Evolutionary conservation across 257 asterid genomes (phyloP), one percentile per base, ranked within the genome.

Genomic region (Pogostemon cablin): DNA sequence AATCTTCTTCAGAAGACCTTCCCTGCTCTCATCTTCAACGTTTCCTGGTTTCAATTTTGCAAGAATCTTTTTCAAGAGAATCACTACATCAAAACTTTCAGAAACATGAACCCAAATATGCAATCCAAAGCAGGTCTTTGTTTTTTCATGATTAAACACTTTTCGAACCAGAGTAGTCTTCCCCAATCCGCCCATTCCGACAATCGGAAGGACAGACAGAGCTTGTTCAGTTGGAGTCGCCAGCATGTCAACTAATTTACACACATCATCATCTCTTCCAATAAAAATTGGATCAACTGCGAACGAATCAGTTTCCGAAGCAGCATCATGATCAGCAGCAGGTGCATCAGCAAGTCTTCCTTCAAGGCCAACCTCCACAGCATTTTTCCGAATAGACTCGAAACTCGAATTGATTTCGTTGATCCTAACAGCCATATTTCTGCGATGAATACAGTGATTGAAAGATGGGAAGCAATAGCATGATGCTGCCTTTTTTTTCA

Each of bases 401-500:
- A 61, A 15, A 12, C 17, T n/a, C 5, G 2, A 2, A 61, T 40
- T 11, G 67, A 61, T 39, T 12, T 12, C 12, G 15, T 40, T 40
- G 67, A 61, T 61, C 8, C 12, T 40, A 39, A 39, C 37, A 40
- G 67, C 67, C 12, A 15, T 61, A 0, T 3, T 38, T 0, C 67
- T 35, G 0, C 3, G 63, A 35, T 20, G 63, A 4, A 61, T 12
- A 3, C 2, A 3, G 7, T 1, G 6, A 61, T 61, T 40, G 37
- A 6, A 61, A 35, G 67, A n/a, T 61, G 67, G 43, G 67, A 61
- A 20, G 25, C 25, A 20, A 20, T 20, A 61, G 67, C 67, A 61
- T 0, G 43, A 58, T 9, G 39, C 2, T 35, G 35, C 43, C 43
- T 35, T 35, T 20, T 20, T 20, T 20, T 20, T 20, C 25, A 20